These are phyloP conservation scores for Macadamia tetraphylla DNA, from an alignment of 164 flowering plant genomes.

Conservation along the genomic window DNA sequence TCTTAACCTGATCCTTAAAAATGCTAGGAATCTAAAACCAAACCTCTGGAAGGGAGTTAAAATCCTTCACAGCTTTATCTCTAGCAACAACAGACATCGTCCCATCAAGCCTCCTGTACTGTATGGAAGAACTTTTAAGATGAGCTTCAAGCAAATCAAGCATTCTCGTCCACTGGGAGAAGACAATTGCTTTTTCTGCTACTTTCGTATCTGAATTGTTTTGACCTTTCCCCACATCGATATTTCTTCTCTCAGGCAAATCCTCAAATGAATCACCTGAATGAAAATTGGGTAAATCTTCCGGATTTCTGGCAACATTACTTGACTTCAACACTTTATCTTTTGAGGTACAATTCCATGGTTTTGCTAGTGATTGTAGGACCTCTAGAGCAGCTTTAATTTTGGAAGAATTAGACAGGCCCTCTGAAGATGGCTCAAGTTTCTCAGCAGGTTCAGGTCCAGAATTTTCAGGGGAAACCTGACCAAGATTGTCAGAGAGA, in stretches of 20 bases:
- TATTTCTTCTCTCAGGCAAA: slow-evolving; percentile 8
- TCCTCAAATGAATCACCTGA: slow-evolving; percentile 12
- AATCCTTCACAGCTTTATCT: slow-evolving; percentile 90
- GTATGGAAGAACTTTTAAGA: slow-evolving; percentile 61
- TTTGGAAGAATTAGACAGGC: slow-evolving; percentile 55
- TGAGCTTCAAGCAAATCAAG: slow-evolving; percentile 76
- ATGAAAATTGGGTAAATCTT: slow-evolving; percentile 17
- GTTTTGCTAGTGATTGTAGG: slow-evolving; percentile 50
- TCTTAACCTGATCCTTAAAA: not conserved
- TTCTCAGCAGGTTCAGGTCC: slow-evolving; percentile 16
- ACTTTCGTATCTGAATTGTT: slow-evolving; percentile 15
- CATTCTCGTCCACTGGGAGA: slow-evolving; percentile 98
- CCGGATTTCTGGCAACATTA: slow-evolving; percentile 11
- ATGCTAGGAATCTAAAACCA: slow-evolving; percentile 5
- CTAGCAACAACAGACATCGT: slow-evolving; percentile 85
- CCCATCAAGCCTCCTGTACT: slow-evolving; percentile 90
- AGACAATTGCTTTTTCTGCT: slow-evolving; percentile 83
- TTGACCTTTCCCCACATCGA: slow-evolving; percentile 5
- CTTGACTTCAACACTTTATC: slow-evolving; percentile 8
- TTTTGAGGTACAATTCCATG: slow-evolving; percentile 10
- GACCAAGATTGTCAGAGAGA: slow-evolving; percentile 31
- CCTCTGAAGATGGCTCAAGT: slow-evolving; percentile 21
- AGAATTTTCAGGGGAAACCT: slow-evolving; percentile 18
- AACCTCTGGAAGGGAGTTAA: slow-evolving; percentile 85
- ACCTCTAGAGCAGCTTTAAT: slow-evolving; percentile 75